Percentiles rank a stretch among this genome's conserved stretches.
phyloP scores from a whole-genome alignment of 495 filamentous ascomycete species.

The Aspergillus funiculosus region DNA sequence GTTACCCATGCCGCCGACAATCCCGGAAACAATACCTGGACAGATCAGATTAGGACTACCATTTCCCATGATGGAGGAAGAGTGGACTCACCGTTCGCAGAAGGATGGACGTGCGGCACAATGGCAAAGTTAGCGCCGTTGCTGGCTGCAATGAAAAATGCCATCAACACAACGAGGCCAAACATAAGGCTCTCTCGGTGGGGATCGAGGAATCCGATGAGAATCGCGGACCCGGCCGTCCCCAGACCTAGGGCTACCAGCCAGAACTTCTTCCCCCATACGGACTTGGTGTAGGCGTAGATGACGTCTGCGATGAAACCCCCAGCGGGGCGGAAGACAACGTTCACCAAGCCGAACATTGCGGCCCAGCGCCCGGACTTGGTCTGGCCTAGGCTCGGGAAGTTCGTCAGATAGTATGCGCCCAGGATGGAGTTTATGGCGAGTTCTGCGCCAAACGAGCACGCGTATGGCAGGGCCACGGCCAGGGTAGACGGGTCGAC shows the following conservation, averaged over 20 bases:
- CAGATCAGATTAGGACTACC: conserved; percentile 19
- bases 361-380: conserved; percentile 71
- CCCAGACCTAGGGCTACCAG: conserved; percentile 56
- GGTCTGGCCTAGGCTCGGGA: conserved; percentile 68
- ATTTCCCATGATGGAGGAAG: neutral
- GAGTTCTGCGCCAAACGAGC: conserved; percentile 81
- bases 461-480: conserved; percentile 66
- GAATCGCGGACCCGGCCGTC: conserved; percentile 60
- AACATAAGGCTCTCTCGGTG: conserved; percentile 61
- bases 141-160: conserved; percentile 75
- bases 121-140: conserved; percentile 86
- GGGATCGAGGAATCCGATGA: conserved; percentile 63
- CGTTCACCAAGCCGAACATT: conserved; percentile 87
- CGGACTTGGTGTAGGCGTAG: conserved; percentile 54
- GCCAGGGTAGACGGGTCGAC: conserved; percentile 63
- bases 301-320: conserved; percentile 74
- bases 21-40: conserved; percentile 62
- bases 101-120: conserved; percentile 77
- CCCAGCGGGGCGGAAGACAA: conserved; percentile 67
- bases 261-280: conserved; percentile 75
- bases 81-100: conserved; percentile 54
- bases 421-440: conserved; percentile 79
- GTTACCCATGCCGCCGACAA: conserved; percentile 75
- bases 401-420: conserved; percentile 72
- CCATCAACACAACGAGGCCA: conserved; percentile 65